phyloP scores from a whole-genome alignment of 1,284 basidiomycete species.

The Trametes polyzona region DNA sequence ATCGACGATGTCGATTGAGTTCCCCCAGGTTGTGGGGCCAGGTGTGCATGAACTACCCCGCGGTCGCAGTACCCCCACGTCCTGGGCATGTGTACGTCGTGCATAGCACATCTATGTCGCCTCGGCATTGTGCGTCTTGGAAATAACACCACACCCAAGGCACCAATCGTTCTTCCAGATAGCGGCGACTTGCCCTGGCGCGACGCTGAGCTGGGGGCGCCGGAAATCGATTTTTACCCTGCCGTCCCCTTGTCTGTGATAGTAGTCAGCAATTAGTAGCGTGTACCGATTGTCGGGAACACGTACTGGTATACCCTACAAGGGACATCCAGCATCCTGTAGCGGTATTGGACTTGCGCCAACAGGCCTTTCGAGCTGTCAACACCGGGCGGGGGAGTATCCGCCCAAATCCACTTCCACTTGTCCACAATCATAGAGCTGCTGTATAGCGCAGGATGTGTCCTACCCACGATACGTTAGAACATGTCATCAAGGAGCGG shows the following conservation, averaged over 20 bases:
- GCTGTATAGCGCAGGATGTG: slow-evolving; percentile 69
- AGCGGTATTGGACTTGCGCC: slow-evolving; percentile 69
- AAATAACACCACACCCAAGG: slow-evolving; percentile 81
- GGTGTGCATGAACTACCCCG: slow-evolving; percentile 2
- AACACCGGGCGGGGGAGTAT: slow-evolving; percentile 54
- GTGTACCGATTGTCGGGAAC: too few relatives aligned
- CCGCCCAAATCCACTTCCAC: slow-evolving; percentile 81
- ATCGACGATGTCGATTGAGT: slow-evolving; percentile 30
- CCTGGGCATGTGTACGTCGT: background rate
- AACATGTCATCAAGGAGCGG: background rate
- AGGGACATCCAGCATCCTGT: slow-evolving; percentile 64
- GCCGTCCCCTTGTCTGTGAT: slow-evolving; percentile 9
- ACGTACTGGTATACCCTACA: slow-evolving; percentile 48
- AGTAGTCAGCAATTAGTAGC: background rate
- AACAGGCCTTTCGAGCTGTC: slow-evolving; percentile 48
- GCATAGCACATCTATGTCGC: background rate
- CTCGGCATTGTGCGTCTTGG: slow-evolving; percentile 7
- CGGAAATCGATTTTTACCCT: slow-evolving; percentile 54
- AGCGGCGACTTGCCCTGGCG: slow-evolving; percentile 80
- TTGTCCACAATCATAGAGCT: slow-evolving; percentile 47
- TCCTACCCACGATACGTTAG: slow-evolving; percentile 40
- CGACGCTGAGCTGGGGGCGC: slow-evolving; percentile 69
- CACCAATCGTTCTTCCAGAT: slow-evolving; percentile 81
- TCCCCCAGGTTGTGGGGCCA: slow-evolving; percentile 20
- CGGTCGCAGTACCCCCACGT: background rate